Percentiles rank a stretch among this genome's conserved stretches.
These are phyloP conservation scores for Colletotrichum tropicicola DNA, from an alignment of 2,329 filamentous ascomycete genomes.

Conservation along the genomic window DNA sequence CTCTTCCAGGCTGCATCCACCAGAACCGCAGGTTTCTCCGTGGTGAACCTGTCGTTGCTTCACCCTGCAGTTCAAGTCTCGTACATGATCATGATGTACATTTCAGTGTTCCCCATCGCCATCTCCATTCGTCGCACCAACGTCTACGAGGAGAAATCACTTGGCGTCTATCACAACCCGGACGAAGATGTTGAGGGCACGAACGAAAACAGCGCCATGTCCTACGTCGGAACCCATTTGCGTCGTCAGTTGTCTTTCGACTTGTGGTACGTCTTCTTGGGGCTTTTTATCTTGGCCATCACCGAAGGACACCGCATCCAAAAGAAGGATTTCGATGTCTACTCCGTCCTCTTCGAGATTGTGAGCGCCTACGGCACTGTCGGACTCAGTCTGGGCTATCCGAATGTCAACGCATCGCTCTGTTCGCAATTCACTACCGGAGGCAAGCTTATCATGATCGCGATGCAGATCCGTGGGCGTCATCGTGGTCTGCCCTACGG, in stretches of 20 bases:
- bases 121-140: constrained; percentile 95
- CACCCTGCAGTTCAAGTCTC: constrained; percentile 94
- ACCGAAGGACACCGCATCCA: constrained; percentile 80
- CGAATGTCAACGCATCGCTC: constrained; percentile 79
- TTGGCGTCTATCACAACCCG: constrained; percentile 74
- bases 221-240: constrained; percentile 91
- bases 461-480: constrained; percentile 75
- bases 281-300: constrained; percentile 92
- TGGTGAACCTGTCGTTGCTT: constrained; percentile 78
- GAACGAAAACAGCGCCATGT: constrained; percentile 69
- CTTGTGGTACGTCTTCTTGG: constrained; percentile 95
- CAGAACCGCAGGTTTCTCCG: constrained; percentile 88
- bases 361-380: constrained; percentile 95
- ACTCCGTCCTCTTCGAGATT: constrained; percentile 81
- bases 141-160: constrained; percentile 91
- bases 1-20: constrained; percentile 92
- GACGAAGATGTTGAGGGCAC: constrained; percentile 58
- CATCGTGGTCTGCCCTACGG: constrained; percentile 76
- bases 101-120: constrained; percentile 95
- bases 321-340: constrained; percentile 71
- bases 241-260: constrained; percentile 95
- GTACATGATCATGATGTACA: constrained; percentile 99
- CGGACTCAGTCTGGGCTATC: constrained; percentile 86
- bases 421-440: constrained; percentile 82
- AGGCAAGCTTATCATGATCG: constrained; percentile 74